A percentile compares a stretch with the other conserved stretches of the same genome.
Evolutionary conservation across 2,329 filamentous ascomycete genomes (phyloP).

Genomic region (Colletotrichum orbiculare): DNA sequence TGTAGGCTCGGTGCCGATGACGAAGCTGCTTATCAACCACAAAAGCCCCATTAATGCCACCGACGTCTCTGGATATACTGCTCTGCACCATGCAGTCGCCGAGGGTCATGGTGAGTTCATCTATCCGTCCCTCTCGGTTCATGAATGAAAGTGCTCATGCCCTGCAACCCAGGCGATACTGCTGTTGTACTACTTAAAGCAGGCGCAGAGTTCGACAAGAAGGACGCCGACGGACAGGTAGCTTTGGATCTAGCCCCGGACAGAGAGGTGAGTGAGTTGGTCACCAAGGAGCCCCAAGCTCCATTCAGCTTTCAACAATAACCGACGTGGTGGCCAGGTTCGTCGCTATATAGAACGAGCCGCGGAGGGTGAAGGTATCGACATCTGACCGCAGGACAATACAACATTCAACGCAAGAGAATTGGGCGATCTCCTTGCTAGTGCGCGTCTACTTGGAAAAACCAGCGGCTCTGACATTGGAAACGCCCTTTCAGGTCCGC

Average conservation of each 20-base stretch:
- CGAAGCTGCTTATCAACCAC: slow-evolving; percentile 81
- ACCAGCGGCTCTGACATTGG: too few relatives aligned
- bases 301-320: neutral
- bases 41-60: slow-evolving; percentile 85
- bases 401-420: neutral
- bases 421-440: neutral
- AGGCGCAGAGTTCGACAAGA: slow-evolving; percentile 85
- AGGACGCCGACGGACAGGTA: slow-evolving; percentile 75
- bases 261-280: slow-evolving; percentile 70
- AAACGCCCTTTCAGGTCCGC: neutral
- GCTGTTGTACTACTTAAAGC: slow-evolving; percentile 85
- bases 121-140: neutral
- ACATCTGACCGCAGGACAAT: slow-evolving; percentile 48
- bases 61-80: slow-evolving; percentile 85
- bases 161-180: slow-evolving; percentile 70
- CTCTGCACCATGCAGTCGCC: slow-evolving; percentile 87
- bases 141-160: neutral
- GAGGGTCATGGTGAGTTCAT: slow-evolving; percentile 72
- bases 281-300: neutral
- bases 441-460: too few relatives aligned
- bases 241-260: slow-evolving; percentile 89
- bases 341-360: slow-evolving; percentile 80
- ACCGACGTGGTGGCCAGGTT: slow-evolving; percentile 61
- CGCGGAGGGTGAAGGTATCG: slow-evolving; percentile 88
- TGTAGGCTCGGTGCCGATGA: slow-evolving; percentile 87